Evolutionary conservation across 2,329 filamentous ascomycete genomes (phyloP).

Genomic region (Fusarium neocosmosporiellum): DNA sequence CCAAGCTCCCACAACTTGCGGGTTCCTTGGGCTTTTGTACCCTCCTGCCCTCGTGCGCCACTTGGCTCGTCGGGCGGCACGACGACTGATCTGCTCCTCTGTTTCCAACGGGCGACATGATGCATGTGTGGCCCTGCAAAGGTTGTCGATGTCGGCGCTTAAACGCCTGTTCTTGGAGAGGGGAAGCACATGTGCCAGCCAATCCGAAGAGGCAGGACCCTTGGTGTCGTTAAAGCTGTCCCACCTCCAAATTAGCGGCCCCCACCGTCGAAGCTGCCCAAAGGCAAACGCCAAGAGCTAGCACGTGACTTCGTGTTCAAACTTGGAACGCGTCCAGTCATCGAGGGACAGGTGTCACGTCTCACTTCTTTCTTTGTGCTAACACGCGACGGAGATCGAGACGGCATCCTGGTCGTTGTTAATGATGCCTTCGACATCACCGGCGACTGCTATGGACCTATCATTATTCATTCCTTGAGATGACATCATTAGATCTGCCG

Average conservation of each 20-base stretch:
- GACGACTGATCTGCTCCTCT: conserved; percentile 34
- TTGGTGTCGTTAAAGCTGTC: conserved; percentile 40
- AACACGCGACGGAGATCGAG: conserved; percentile 33
- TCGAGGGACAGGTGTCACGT: conserved; percentile 35
- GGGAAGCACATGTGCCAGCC: conserved; percentile 38
- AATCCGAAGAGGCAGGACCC: conserved; percentile 38
- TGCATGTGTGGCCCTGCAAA: conserved; percentile 38
- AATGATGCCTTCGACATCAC: conserved; percentile 35
- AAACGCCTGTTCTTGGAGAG: conserved; percentile 40
- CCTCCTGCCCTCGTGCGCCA: conserved; percentile 30
- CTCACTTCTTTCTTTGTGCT: conserved; percentile 9
- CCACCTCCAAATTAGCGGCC: conserved; percentile 41
- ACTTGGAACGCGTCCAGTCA: conserved; percentile 26
- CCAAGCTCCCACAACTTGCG: conserved; percentile 30
- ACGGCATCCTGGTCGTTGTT: conserved; percentile 4
- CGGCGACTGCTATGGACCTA: conserved; percentile 1
- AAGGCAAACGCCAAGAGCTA: neutral
- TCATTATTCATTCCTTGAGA: conserved; percentile 24
- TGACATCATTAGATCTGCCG: conserved; percentile 26
- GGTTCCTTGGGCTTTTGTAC: conserved; percentile 41
- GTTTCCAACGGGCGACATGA: conserved; percentile 39
- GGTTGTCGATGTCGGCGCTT: conserved; percentile 46
- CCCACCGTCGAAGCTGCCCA: conserved; percentile 27
- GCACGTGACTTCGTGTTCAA: conserved; percentile 43
- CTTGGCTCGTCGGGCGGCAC: conserved; percentile 32